Conservation (phyloP, 768 basidiomycete genomes). For the Butyriboletus loyo region DNA sequence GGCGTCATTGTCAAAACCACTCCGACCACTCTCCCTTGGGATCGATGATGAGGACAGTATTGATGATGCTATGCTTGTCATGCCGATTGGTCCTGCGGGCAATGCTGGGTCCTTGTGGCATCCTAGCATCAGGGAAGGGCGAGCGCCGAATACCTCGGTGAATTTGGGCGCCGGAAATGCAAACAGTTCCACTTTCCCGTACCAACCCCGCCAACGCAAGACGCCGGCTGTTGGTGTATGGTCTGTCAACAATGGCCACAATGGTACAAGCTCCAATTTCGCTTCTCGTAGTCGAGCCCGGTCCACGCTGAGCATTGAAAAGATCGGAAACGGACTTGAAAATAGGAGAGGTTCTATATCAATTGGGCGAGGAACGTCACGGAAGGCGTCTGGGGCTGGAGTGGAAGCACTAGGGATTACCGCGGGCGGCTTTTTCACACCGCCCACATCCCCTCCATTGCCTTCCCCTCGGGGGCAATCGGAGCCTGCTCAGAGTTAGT, state of each 20-base stretch:
- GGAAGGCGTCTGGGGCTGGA: conserved; percentile 65
- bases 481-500: conserved; percentile 4
- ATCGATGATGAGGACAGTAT: conserved; percentile 69
- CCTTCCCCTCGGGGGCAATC: conserved; percentile 14
- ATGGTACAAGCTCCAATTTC: conserved; percentile 25
- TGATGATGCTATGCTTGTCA: conserved; percentile 72
- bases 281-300: conserved; percentile 42
- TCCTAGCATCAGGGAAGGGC: conserved; percentile 8
- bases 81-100: conserved; percentile 56
- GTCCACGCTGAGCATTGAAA: conserved; percentile 69
- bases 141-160: conserved; percentile 25
- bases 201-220: conserved; percentile 43
- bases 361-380: conserved; percentile 57
- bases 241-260: conserved; percentile 36
- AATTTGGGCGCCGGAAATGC: conserved; percentile 14
- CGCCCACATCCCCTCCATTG: conserved; percentile 41
- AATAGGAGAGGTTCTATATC: conserved; percentile 57
- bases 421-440: conserved; percentile 73
- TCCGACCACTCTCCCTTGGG: conserved; percentile 25
- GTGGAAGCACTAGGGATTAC: conserved; percentile 77
- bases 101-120: conserved; percentile 10
- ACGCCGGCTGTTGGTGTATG: conserved; percentile 26
- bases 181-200: conserved; percentile 15
- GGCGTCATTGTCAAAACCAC: conserved; percentile 21
- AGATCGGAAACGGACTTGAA: conserved; percentile 26